Base-by-base conservation (phyloP, 495 filamentous ascomycete species). In the Sordaria brevicollis region DNA sequence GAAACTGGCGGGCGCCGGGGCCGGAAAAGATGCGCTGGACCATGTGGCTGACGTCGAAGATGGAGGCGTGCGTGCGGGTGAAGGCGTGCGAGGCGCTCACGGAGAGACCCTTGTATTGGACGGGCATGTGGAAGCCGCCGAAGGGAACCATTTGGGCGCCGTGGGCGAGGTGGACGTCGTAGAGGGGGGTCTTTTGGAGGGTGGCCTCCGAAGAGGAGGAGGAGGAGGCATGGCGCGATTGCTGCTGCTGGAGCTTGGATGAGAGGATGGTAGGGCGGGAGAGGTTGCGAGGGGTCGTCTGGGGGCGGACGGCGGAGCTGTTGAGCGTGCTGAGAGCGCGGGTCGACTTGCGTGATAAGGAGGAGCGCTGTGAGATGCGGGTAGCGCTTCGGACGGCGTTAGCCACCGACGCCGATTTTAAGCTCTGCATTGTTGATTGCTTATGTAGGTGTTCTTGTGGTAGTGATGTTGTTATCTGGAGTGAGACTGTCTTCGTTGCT, bases 61-160 rank as follows among this genome's bases (percentile, higher is more conserved):
- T 80, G 71, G 93, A 96, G 49, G 91, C 89, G 80, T 93, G 91
- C 76, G 89, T 86, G 38, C 96, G 85, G 10, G 95, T 97, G 88
- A 92, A 97, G 70, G 87, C 82, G 81, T 99, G 95, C 72, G 91
- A 94, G 65, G 91, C 89, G 66, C 85, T 84, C 72, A 97, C 87
- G 75, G 87, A 87, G 70, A 92, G 83, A 71, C 89, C 89, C 31
- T 83, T 76, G 81, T 98, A 99, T 73, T 93, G 90, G 33, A 99
- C 87, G 19, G 95, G 96, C 95, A 99, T 98, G 67, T 85, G 84
- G 82, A 89, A 98, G 71, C 93, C 94, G 68, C 91, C 94, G 77
- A 97, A 99, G n/a, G 92, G 92, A 68, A 98, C 94, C 89, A 99
- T 96, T 81, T 96, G 97, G 49, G 86, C 95, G 73, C 92, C 93